phyloP scores from a whole-genome alignment of 2,329 filamentous ascomycete genomes.

The Colletotrichum noveboracense region DNA sequence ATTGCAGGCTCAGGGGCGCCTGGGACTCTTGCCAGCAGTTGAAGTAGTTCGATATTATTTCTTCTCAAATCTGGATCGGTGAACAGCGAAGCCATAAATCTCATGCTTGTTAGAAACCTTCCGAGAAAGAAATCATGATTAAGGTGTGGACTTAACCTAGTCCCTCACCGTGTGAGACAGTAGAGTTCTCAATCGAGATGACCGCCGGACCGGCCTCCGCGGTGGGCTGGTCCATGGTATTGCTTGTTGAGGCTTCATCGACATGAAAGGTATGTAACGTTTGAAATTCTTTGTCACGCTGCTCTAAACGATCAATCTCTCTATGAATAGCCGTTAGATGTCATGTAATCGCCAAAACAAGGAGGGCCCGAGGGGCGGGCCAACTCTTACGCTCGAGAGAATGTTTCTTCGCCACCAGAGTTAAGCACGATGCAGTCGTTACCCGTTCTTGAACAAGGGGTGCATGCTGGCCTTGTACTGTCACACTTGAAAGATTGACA shows the following conservation, averaged over 20 bases:
- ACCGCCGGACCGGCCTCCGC: constrained; percentile 18
- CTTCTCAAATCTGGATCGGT: constrained; percentile 20
- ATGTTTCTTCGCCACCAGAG: constrained; percentile 23
- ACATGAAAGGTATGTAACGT: background rate
- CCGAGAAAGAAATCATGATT: background rate
- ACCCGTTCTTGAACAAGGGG: constrained; percentile 28
- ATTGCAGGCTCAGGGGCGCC: background rate
- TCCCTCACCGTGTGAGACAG: constrained; percentile 13
- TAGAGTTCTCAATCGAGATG: constrained; percentile 15
- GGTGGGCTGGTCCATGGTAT: background rate
- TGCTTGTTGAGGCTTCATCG: background rate
- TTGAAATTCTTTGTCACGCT: background rate
- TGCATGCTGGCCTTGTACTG: constrained; percentile 32
- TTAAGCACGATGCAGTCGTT: constrained; percentile 32
- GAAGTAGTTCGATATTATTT: constrained; percentile 16
- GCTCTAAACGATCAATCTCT: constrained; percentile 30
- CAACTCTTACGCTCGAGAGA: constrained; percentile 28
- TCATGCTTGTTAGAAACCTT: background rate
- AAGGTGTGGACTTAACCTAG: constrained; percentile 4
- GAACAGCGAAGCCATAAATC: constrained; percentile 23
- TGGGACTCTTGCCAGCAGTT: constrained; percentile 3
- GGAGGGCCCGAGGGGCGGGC: background rate
- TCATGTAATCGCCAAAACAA: background rate
- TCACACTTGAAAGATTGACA: constrained; percentile 27
- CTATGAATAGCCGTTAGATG: background rate